Evolutionary conservation across 768 basidiomycete genomes (phyloP).

Genomic region (Mycena sanguinolenta): DNA sequence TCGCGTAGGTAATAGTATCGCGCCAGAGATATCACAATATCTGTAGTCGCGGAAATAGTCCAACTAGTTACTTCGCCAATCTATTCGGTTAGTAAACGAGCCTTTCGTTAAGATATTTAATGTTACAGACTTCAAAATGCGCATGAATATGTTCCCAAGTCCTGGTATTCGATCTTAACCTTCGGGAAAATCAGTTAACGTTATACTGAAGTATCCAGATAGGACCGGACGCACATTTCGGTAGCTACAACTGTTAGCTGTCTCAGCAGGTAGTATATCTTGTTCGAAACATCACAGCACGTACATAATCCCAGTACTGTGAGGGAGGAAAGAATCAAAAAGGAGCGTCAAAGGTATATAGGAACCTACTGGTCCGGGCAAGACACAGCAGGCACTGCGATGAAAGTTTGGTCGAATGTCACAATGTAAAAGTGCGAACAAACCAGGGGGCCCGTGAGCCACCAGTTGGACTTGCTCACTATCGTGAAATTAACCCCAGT

Average conservation of each 20-base stretch:
- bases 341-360: background rate
- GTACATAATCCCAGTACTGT: conserved; percentile 22
- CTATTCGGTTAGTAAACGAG: background rate
- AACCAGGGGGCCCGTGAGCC: conserved; percentile 45
- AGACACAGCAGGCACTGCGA: conserved; percentile 8
- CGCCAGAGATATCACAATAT: conserved; percentile 22
- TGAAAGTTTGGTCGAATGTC: background rate
- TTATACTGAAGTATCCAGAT: too few relatives aligned
- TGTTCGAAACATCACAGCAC: background rate
- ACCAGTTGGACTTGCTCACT: conserved; percentile 55
- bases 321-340: background rate
- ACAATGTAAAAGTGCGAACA: background rate
- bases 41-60: conserved; percentile 26
- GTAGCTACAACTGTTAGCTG: conserved; percentile 3
- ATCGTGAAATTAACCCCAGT: conserved; percentile 5
- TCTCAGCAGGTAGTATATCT: background rate
- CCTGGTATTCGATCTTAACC: too few relatives aligned
- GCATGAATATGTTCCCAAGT: background rate
- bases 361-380: conserved; percentile 4
- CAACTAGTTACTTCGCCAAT: background rate
- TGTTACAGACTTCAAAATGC: conserved; percentile 8
- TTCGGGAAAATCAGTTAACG: too few relatives aligned
- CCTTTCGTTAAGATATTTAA: background rate
- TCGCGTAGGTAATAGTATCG: conserved; percentile 30
- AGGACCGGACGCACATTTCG: background rate